Evolutionary conservation across 768 basidiomycete genomes (phyloP).

Genomic region (Boletellus emodensis): DNA sequence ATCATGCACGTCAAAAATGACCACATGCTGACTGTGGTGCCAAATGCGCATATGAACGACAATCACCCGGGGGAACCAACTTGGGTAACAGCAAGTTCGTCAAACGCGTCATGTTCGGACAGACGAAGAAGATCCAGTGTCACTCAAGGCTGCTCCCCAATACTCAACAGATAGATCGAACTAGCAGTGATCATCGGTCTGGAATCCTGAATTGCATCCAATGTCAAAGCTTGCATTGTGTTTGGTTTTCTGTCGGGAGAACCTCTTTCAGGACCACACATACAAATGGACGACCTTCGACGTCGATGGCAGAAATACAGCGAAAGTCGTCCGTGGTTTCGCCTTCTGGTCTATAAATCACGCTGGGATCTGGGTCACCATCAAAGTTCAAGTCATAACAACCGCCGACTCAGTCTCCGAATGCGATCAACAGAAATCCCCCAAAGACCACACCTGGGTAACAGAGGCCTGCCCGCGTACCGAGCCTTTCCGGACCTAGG

Average conservation of each 20-base stretch:
- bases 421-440: no score
- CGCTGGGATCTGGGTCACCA: no score
- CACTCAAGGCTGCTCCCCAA: neutral
- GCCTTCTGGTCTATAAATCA: no score
- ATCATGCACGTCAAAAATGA: slow-evolving; percentile 13
- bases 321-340: neutral
- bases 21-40: neutral
- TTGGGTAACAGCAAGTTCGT: neutral
- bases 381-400: no score
- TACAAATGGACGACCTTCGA: slow-evolving; percentile 12
- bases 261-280: slow-evolving; percentile 10
- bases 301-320: slow-evolving; percentile 13
- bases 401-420: no score
- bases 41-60: neutral
- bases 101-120: neutral
- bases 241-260: neutral
- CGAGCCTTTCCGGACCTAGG: no score
- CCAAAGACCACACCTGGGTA: no score
- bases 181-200: neutral
- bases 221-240: slow-evolving; percentile 1
- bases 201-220: neutral
- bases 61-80: slow-evolving; percentile 14
- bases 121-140: slow-evolving; percentile 14
- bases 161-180: no score
- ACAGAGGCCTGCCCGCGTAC: no score